Evolutionary conservation across 164 flowering plant species (phyloP).

Genomic region (Vitis riparia): DNA sequence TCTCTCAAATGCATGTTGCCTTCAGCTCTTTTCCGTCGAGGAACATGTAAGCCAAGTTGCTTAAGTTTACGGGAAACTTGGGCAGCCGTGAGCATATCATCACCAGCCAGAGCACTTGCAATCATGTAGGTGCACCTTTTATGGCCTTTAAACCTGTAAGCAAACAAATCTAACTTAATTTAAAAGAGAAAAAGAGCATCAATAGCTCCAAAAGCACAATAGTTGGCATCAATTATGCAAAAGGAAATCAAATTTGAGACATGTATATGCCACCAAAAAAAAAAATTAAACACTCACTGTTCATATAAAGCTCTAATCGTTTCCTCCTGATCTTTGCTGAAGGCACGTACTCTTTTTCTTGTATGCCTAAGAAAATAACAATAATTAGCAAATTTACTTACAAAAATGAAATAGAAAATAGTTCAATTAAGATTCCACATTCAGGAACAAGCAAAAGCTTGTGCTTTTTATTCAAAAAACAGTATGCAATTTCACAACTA

Average conservation of each 20-base stretch:
- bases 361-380: conserved; percentile 30
- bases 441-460: neutral
- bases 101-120: conserved; percentile 73
- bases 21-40: conserved; percentile 36
- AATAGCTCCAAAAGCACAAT: no score
- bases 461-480: neutral
- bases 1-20: conserved; percentile 30
- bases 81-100: conserved; percentile 51
- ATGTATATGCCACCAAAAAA: neutral
- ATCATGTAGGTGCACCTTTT: conserved; percentile 80
- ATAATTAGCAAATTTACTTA: conserved; percentile 2
- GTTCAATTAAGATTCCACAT: neutral
- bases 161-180: conserved; percentile 5
- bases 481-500: conserved; percentile 3
- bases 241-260: no score
- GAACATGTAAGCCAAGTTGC: conserved; percentile 69
- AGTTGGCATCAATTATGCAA: no score
- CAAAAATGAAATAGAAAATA: neutral
- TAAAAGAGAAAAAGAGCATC: no score
- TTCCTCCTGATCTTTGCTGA: conserved; percentile 68
- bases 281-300: conserved; percentile 52
- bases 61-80: conserved; percentile 72
- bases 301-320: conserved; percentile 67
- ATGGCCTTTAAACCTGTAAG: conserved; percentile 72
- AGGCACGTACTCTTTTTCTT: conserved; percentile 69